phyloP scores from a whole-genome alignment of 805 yeast genomes.

The Wickerhamomyces ciferrii region DNA sequence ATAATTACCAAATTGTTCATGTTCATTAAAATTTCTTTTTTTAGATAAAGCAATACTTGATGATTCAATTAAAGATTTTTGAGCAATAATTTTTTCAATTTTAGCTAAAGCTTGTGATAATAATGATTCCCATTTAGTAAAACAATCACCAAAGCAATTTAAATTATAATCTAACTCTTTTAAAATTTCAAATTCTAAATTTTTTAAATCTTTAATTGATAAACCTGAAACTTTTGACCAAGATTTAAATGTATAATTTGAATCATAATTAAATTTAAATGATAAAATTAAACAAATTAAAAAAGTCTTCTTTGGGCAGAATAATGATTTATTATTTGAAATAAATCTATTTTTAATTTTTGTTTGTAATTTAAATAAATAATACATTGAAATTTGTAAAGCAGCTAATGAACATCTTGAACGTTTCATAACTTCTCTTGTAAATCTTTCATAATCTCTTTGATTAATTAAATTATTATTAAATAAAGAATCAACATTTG shows the following conservation, averaged over 20 bases:
- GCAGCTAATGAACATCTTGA: slow-evolving; percentile 58
- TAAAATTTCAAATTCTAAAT: slow-evolving; percentile 50
- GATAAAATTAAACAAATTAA: slow-evolving; percentile 66
- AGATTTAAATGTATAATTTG: slow-evolving; percentile 58
- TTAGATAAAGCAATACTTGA: neutral
- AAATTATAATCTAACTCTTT: slow-evolving; percentile 50
- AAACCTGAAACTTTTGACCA: slow-evolving; percentile 78
- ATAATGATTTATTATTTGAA: neutral
- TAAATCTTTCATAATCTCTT: slow-evolving; percentile 17
- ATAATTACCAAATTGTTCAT: neutral
- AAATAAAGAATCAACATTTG: neutral
- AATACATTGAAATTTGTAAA: slow-evolving; percentile 63
- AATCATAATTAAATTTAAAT: slow-evolving; percentile 69
- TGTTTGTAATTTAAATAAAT: slow-evolving; percentile 44
- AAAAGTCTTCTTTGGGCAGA: slow-evolving; percentile 62
- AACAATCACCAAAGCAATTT: slow-evolving; percentile 20
- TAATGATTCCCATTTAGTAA: neutral
- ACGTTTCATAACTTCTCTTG: slow-evolving; percentile 38
- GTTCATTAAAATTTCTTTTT: neutral
- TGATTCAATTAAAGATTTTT: neutral
- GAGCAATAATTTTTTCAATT: neutral
- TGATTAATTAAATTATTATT: neutral
- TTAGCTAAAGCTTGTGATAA: neutral
- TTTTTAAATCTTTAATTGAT: slow-evolving; percentile 40
- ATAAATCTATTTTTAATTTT: slow-evolving; percentile 9